Evolutionary conservation across 2,329 filamentous ascomycete species (phyloP).

Genomic region (Phaeophleospora eucalypticola): DNA sequence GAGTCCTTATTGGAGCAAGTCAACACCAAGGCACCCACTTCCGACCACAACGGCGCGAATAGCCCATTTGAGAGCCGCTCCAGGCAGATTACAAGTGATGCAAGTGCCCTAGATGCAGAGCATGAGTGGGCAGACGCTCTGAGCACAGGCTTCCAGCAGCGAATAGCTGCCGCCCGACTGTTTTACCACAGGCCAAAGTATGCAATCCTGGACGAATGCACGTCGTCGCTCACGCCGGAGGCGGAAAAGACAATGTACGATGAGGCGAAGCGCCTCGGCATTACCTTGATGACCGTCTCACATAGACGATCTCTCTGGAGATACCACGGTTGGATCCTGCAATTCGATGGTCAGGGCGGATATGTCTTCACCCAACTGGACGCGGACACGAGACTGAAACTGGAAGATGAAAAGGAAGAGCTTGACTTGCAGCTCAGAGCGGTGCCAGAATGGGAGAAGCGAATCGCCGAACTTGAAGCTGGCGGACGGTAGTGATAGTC

Average conservation of each 20-base stretch:
- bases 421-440: conserved; percentile 79
- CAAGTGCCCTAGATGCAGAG: conserved; percentile 77
- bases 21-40: conserved; percentile 34
- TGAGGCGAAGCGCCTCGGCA: conserved; percentile 82
- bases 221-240: conserved; percentile 88
- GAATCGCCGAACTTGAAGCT: conserved; percentile 67
- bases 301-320: conserved; percentile 92
- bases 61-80: conserved; percentile 14
- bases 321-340: conserved; percentile 89
- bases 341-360: conserved; percentile 92
- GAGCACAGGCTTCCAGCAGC: conserved; percentile 87
- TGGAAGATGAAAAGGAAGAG: conserved; percentile 97
- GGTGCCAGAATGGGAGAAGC: conserved; percentile 81
- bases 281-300: conserved; percentile 95
- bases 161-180: conserved; percentile 90
- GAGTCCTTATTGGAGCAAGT: conserved; percentile 76
- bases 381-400: conserved; percentile 73
- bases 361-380: conserved; percentile 88
- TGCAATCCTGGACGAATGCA: conserved; percentile 96
- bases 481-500: conserved; percentile 14
- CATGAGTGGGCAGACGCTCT: conserved; percentile 96
- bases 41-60: conserved; percentile 7
- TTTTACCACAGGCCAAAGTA: conserved; percentile 93
- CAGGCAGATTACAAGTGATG: conserved; percentile 5
- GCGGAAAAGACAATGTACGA: conserved; percentile 97